These are phyloP conservation scores for Salmacisia buchloeana DNA, from an alignment of 1,284 basidiomycete genomes.

Conservation along the genomic window DNA sequence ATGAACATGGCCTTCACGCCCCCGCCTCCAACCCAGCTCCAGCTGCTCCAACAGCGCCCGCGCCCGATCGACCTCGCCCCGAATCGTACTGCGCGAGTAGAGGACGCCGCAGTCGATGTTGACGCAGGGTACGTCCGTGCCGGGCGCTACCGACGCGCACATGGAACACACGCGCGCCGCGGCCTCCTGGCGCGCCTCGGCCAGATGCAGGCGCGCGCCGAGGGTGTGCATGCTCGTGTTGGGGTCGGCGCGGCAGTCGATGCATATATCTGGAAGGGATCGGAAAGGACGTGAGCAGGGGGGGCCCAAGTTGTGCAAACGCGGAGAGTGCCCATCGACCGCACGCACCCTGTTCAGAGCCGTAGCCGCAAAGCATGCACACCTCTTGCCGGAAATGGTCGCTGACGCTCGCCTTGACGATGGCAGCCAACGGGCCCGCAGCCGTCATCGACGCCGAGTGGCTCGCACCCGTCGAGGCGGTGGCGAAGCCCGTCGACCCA, in stretches of 20 bases:
- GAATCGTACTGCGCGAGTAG: slow-evolving; percentile 26
- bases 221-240: slow-evolving; percentile 14
- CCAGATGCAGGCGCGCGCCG: slow-evolving; percentile 13
- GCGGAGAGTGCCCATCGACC: slow-evolving; percentile 24
- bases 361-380: slow-evolving; percentile 65
- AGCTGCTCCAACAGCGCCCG: background rate
- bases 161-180: slow-evolving; percentile 32
- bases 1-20: too few relatives aligned
- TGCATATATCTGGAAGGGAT: slow-evolving; percentile 20
- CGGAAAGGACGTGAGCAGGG: background rate
- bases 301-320: background rate
- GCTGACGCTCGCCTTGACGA: slow-evolving; percentile 61
- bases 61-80: background rate
- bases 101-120: slow-evolving; percentile 41
- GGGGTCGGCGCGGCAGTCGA: slow-evolving; percentile 27
- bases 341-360: slow-evolving; percentile 53
- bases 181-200: slow-evolving; percentile 18
- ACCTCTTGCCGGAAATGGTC: slow-evolving; percentile 69
- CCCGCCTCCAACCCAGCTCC: too few relatives aligned
- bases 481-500: background rate
- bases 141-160: slow-evolving; percentile 18
- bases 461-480: background rate
- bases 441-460: slow-evolving; percentile 13
- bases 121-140: slow-evolving; percentile 27
- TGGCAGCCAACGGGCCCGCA: too few relatives aligned